phyloP scores from a whole-genome alignment of 257 asterid species.

The Solanum habrochaites region DNA sequence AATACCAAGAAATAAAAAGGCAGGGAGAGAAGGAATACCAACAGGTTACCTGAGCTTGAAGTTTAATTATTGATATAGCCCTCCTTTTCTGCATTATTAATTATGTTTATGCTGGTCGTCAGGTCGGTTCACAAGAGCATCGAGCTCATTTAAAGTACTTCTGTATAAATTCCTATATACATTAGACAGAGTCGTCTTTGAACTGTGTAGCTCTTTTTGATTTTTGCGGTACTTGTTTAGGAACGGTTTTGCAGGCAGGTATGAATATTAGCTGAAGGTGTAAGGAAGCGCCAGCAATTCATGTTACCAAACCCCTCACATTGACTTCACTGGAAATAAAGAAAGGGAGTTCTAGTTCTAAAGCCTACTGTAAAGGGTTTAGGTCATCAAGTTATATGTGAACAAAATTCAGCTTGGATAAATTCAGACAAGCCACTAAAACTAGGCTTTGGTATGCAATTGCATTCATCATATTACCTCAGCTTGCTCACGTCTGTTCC shows the following conservation, averaged over 20 bases:
- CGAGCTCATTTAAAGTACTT: not conserved
- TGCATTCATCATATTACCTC: not conserved
- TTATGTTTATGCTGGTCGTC: not conserved
- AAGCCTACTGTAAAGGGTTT: slow-evolving; percentile 54
- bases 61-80: not conserved
- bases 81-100: not conserved
- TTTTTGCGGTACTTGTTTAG: slow-evolving; percentile 42
- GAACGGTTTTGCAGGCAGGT: slow-evolving; percentile 65
- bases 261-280: slow-evolving; percentile 46
- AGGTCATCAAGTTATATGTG: slow-evolving; percentile 66
- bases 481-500: not conserved
- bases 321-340: slow-evolving; percentile 37
- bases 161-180: not conserved
- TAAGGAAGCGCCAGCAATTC: slow-evolving; percentile 59
- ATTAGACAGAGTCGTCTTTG: not conserved
- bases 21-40: not conserved
- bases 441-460: slow-evolving; percentile 81
- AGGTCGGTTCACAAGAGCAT: not conserved
- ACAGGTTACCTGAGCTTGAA: not conserved
- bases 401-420: slow-evolving; percentile 51
- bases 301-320: slow-evolving; percentile 65
- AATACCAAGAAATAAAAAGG: not conserved
- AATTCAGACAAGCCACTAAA: slow-evolving; percentile 76
- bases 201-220: not conserved
- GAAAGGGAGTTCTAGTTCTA: slow-evolving; percentile 32